Percentiles rank a stretch among this genome's conserved stretches.
These are phyloP conservation scores for Suhomyces coccinellae DNA, from an alignment of 1,139 yeast genomes.

Conservation along the genomic window DNA sequence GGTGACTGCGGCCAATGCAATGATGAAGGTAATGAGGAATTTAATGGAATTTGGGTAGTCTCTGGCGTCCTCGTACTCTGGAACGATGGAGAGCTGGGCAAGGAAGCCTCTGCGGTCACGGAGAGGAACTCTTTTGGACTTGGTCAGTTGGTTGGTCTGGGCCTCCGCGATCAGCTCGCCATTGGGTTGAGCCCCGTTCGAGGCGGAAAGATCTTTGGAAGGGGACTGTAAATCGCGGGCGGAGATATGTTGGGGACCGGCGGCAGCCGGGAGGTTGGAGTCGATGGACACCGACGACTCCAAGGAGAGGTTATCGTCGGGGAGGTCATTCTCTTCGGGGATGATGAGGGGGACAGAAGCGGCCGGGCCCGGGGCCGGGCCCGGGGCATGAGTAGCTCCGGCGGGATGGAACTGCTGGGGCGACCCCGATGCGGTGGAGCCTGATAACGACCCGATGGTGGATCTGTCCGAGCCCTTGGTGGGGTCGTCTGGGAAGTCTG, in stretches of 20 bases:
- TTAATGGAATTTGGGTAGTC: slow-evolving; percentile 55
- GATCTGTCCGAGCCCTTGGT: background rate
- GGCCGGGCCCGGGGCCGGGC: background rate
- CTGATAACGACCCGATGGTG: too few species aligned
- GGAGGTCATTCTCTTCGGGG: background rate
- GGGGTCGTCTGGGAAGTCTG: background rate
- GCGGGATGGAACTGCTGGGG: background rate
- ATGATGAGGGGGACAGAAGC: background rate
- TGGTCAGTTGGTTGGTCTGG: background rate
- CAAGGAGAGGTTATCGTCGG: slow-evolving; percentile 3
- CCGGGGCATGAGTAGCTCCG: too few species aligned
- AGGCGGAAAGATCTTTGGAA: background rate
- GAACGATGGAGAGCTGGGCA: slow-evolving; percentile 53
- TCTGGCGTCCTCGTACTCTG: slow-evolving; percentile 75
- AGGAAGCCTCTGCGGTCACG: slow-evolving; percentile 56
- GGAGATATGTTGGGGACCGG: slow-evolving; percentile 3
- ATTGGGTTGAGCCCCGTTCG: background rate
- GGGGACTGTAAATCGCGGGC: background rate
- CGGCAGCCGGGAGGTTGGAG: slow-evolving; percentile 7
- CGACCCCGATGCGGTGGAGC: background rate
- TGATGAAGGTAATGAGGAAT: slow-evolving; percentile 55
- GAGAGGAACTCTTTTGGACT: slow-evolving; percentile 33
- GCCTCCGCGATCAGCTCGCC: background rate
- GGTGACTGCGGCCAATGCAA: slow-evolving; percentile 73
- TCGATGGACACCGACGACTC: slow-evolving; percentile 10